Evolutionary conservation across 306 rosid species (phyloP).

Genomic region (Erythrophleum fordii): DNA sequence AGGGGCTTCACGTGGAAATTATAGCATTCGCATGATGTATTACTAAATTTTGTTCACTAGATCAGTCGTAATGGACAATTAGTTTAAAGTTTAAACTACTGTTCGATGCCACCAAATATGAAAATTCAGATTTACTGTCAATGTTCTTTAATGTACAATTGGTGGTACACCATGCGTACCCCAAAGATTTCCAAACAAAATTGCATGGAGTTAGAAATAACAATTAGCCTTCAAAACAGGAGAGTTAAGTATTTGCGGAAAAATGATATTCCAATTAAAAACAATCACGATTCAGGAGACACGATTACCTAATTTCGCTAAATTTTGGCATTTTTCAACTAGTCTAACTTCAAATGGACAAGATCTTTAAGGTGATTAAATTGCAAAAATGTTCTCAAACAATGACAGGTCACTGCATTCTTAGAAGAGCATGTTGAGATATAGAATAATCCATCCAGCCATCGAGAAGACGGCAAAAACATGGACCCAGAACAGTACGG

Average conservation of each 20-base stretch:
- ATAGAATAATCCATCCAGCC: constrained; percentile 88
- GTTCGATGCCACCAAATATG: background rate
- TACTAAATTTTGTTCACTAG: too few relatives aligned
- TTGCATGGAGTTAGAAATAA: background rate
- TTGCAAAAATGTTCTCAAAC: constrained; percentile 3
- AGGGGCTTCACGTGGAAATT: too few relatives aligned
- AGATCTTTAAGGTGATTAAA: constrained; percentile 8
- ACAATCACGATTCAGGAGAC: background rate
- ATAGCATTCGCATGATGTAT: too few relatives aligned
- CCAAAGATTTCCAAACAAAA: background rate
- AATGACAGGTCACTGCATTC: constrained; percentile 14
- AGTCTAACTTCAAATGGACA: constrained; percentile 32
- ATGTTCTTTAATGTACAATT: background rate
- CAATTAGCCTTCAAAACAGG: background rate
- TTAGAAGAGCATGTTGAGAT: constrained; percentile 76
- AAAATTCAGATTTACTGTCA: background rate
- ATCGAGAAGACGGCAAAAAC: constrained; percentile 85
- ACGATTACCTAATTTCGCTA: background rate
- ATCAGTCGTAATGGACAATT: background rate
- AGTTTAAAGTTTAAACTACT: background rate
- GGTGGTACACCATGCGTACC: background rate
- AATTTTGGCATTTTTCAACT: constrained; percentile 11
- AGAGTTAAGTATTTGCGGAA: background rate
- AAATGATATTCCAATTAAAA: background rate
- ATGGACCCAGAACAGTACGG: constrained; percentile 92